Evolutionary conservation across 306 rosid species (phyloP).

Genomic region (Vachellia pachyceras): DNA sequence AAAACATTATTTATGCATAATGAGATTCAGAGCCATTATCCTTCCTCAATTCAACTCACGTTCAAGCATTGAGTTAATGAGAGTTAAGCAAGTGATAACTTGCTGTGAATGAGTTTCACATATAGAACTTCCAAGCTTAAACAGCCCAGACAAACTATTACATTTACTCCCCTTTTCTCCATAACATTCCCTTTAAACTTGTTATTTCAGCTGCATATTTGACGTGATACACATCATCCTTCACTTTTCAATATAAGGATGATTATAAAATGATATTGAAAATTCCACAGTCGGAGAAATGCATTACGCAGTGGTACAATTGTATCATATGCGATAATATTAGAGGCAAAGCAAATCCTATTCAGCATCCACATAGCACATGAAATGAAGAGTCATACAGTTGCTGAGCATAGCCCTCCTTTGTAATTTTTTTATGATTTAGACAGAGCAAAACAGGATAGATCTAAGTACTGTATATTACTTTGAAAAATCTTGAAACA

Average conservation of each 20-base stretch:
- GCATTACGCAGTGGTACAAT: background rate
- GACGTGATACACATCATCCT: background rate
- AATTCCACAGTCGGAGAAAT: background rate
- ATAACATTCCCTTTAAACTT: conserved; percentile 1
- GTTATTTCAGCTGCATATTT: conserved; percentile 2
- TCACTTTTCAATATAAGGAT: background rate
- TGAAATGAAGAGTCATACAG: background rate
- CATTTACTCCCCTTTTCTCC: background rate
- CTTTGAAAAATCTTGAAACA: background rate
- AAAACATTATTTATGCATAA: background rate
- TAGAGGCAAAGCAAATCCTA: background rate
- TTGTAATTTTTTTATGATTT: background rate
- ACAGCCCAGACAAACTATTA: background rate
- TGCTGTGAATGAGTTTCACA: background rate
- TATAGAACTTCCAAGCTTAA: background rate
- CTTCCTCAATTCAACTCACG: background rate
- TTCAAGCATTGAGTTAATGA: background rate
- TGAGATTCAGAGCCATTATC: background rate
- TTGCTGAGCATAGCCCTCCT: background rate
- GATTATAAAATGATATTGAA: background rate
- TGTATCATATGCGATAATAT: background rate
- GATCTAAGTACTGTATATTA: background rate
- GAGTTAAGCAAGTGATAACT: background rate
- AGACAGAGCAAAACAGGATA: background rate
- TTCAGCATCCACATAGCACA: background rate